Conservation (phyloP, 2,329 filamentous ascomycete species). For the Diaporthe humulicola region DNA sequence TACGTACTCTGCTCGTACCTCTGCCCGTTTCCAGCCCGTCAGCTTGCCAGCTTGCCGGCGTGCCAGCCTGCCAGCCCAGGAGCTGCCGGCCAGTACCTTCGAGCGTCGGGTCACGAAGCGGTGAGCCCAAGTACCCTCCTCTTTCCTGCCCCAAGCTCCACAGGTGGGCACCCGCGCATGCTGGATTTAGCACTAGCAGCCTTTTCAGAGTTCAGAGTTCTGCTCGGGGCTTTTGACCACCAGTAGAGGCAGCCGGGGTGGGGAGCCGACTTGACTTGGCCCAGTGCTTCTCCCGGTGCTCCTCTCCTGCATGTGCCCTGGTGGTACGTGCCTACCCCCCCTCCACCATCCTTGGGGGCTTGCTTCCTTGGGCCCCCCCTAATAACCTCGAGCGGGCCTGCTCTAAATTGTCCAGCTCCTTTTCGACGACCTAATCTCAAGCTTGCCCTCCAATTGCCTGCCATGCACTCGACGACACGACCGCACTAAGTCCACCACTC, state of each 20-base stretch:
- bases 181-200: conserved; percentile 22
- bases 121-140: conserved; percentile 15
- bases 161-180: conserved; percentile 19
- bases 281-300: conserved; percentile 8
- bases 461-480: conserved; percentile 27
- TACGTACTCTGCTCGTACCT: background rate
- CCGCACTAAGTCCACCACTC: conserved; percentile 7
- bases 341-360: conserved; percentile 3
- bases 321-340: conserved; percentile 27
- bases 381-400: conserved; percentile 36
- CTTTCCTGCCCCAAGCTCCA: conserved; percentile 21
- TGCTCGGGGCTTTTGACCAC: conserved; percentile 32
- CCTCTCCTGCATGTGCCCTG: conserved; percentile 16
- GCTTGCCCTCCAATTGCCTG: conserved; percentile 22
- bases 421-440: conserved; percentile 36
- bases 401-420: conserved; percentile 39
- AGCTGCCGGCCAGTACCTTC: background rate
- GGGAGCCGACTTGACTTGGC: conserved; percentile 14
- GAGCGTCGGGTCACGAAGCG: conserved; percentile 23
- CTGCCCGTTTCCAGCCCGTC: background rate
- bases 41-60: background rate
- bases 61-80: background rate
- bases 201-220: conserved; percentile 30
- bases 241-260: background rate
- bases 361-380: conserved; percentile 30